Base-by-base conservation (phyloP, 2,329 filamentous ascomycete species). In the Nothomitra cinnamomea region DNA sequence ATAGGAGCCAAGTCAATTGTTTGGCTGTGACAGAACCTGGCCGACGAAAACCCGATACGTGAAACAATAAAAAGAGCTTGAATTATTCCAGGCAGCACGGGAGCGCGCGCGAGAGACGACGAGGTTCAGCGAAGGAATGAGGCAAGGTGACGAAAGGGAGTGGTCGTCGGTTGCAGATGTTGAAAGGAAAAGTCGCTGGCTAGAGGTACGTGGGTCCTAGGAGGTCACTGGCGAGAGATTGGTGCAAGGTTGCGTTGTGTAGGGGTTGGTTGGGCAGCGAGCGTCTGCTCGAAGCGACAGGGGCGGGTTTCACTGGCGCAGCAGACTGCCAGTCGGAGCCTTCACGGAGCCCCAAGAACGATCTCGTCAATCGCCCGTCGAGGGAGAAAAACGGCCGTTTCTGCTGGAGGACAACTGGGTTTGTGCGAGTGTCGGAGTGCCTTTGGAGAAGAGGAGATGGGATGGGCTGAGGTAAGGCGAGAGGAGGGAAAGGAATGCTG, bases 41-140 rank as follows among this genome's bases (percentile, higher is more conserved):
- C 24, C 24, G 24, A 49, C 45, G 24, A 13, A 19, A n/a, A n/a
- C 8, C 24, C 19, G 24, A 35, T 21, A 49, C 45, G 25, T 35
- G 12, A 5, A 35, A 25, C 43, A 25, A 48, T 48, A 21, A 22
- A 25, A 48, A 25, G 43, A 22, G 21, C 43, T 32, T 32, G 28
- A 32, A 32, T 32, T 32, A 32, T 32, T 32, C 10, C 28, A 32
- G 28, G 28, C 22, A 25, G 43, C 21, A 48, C 24, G 28, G 28
- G 43, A 19, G 43, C 24, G 45, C 43, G 45, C 45, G 45, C 45
- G 45, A 24, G 45, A 49, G 45, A 49, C 19, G 45, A 25, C n/a
- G 22, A 10, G 28, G 28, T 32, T 32, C 5, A 32, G 28, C 28
- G 28, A 32, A 32, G 10, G 28, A 32, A 32, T 32, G 10, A 32